Percentiles rank a stretch among this genome's conserved stretches.
Conservation (phyloP, 116 monocot genomes). For the Zostera marina region DNA sequence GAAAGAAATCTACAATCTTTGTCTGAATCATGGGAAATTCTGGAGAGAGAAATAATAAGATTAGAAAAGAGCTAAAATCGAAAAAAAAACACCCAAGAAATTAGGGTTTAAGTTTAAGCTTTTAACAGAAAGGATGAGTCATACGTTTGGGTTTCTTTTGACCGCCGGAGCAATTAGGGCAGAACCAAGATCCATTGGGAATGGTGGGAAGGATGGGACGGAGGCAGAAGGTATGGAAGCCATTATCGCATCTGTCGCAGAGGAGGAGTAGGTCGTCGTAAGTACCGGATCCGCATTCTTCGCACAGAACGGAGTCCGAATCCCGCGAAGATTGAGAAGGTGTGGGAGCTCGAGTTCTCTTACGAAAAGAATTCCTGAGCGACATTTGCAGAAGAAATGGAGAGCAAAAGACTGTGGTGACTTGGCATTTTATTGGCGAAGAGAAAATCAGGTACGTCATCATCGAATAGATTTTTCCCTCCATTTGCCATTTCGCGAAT, state of each 20-base stretch:
- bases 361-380: slow-evolving; percentile 28
- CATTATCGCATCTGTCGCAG: slow-evolving; percentile 72
- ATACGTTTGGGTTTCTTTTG: slow-evolving; percentile 33
- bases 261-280: slow-evolving; percentile 57
- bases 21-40: slow-evolving; percentile 89
- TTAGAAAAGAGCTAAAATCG: not conserved
- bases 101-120: too few relatives aligned
- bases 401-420: too few relatives aligned
- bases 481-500: too few relatives aligned
- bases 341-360: slow-evolving; percentile 24
- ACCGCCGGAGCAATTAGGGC: slow-evolving; percentile 48
- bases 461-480: too few relatives aligned
- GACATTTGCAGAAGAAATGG: slow-evolving; percentile 12
- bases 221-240: slow-evolving; percentile 90
- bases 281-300: slow-evolving; percentile 58
- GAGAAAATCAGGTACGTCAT: too few relatives aligned
- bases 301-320: slow-evolving; percentile 22
- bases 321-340: not conserved
- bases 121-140: not conserved
- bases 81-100: not conserved
- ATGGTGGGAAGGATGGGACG: slow-evolving; percentile 73
- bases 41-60: slow-evolving; percentile 13
- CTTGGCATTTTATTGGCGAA: too few relatives aligned
- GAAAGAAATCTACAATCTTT: slow-evolving; percentile 91
- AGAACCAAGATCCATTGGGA: slow-evolving; percentile 70